Base-by-base conservation (phyloP, 306 rosid species). In the Vigna reflexopilosa region DNA sequence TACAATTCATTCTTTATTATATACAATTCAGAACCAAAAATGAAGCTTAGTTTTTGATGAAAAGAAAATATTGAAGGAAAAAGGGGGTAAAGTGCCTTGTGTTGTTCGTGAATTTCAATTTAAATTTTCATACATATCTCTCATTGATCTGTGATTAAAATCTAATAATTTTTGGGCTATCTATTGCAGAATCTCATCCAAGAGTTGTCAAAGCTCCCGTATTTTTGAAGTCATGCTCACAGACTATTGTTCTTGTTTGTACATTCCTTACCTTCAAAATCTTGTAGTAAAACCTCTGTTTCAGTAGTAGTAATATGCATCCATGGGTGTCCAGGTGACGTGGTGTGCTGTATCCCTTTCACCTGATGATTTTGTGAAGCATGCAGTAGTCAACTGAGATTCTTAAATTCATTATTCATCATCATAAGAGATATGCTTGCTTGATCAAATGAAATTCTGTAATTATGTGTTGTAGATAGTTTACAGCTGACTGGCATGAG, bases 191-290 rank as follows among this genome's bases (percentile, higher is more conserved):
- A 77, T 51, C 71, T 74, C 49, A 51, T 72, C 89, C 91, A 6
- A 84, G 80, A 85, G 55, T 63, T 56, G 80, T 92, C 79, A 85
- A 88, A 69, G 83, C 86, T 83, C 84, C 89, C 66, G 56, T 71
- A 71, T 85, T 90, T 67, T 62, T 75, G 73, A 86, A 87, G 84
- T 79, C 85, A 26, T 76, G 86, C 79, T 79, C 90, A 82, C 89
- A 90, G 86, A 85, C 97, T 81, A 73, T 95, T 83, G 83, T 95
- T 84, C 98, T 95, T 95, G 98, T 92, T 92, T 92, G 98, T 91
- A 92, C 98, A 89, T 95, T 91, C 88, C 98, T 91, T 87, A 79
- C 83, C 88, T 87, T 64, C 73, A 67, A 82, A 76, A 82, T 85
- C 86, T 83, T 83, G 40, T 62, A 77, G 70, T 24, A 42, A 77